Base-by-base conservation (phyloP, 2,329 filamentous ascomycete genomes). In the Xylaria digitata region DNA sequence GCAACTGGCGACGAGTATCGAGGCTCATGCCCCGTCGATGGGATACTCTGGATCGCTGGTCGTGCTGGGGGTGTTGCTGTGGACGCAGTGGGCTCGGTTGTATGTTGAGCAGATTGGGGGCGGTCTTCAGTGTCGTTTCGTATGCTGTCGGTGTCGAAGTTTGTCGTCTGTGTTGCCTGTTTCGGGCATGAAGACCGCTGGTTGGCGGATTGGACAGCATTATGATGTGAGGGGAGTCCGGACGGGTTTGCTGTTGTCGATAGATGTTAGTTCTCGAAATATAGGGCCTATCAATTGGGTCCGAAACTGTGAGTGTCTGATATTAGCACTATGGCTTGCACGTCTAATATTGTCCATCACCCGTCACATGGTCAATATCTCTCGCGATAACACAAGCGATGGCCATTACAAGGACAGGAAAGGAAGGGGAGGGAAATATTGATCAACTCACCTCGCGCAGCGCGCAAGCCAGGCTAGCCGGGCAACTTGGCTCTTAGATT, bases 11-110 rank as follows among this genome's bases (percentile, higher is more conserved):
- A 81, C 88, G 84, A 72, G 88, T 91, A 82, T 96, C 93, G 75
- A 96, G 85, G 82, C 92, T 96, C 82, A 94, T 89, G 77, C 94
- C 94, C 79, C 93, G 87, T 81, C 93, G 90, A 82, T 96, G 92
- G 78, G 85, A 83, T 74, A 82, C 70, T 59, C 77, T 74, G 76
- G 78, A 64, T 72, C 73, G 73, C 63, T 73, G 69, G 34, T 40
- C 37, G 37, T 72, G 72, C 53, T 74, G 37, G 13, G 37, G 11
- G 13, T 30, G 70, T n/a, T 66, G 72, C 32, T 73, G 72, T 30
- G 64, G 75, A 69, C 78, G 80, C 71, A 70, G 70, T 37, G 71
- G 67, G 46, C 64, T 76, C 68, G 78, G 81, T 69, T 78, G 78
- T 49, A 87, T 84, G 66, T 80, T 85, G 76, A 90, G 87, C 82